Evolutionary conservation across 169 alveolate genomes (phyloP).

Genomic region (Eimeria tenella): DNA sequence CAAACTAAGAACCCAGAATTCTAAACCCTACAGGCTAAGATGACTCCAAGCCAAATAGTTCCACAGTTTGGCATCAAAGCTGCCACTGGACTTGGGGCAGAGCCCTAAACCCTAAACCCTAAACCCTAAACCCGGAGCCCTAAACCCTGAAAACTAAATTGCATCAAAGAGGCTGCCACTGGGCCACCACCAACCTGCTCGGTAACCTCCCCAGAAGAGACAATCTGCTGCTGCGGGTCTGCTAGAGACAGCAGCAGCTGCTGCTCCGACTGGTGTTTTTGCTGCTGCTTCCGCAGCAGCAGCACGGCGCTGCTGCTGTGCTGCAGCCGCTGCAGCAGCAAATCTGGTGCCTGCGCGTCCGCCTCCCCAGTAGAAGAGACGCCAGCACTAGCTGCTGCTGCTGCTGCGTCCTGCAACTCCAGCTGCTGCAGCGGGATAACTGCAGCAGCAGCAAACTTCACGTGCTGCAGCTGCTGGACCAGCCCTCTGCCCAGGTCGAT

Average conservation of each 20-base stretch:
- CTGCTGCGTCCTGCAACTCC: constrained; percentile 39
- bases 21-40: background rate
- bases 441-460: constrained; percentile 78
- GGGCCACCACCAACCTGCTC: background rate
- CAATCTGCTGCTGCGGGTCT: constrained; percentile 3
- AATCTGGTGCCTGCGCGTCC: background rate
- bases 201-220: background rate
- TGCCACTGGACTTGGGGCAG: background rate
- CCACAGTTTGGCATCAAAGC: no score
- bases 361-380: background rate
- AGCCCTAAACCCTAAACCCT: background rate
- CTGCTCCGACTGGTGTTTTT: background rate
- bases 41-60: background rate
- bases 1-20: background rate
- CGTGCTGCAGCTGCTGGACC: constrained; percentile 38
- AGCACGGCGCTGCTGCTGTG: constrained; percentile 30
- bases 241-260: background rate
- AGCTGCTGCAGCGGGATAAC: constrained; percentile 80
- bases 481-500: constrained; percentile 48
- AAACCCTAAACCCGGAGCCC: background rate
- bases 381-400: constrained; percentile 16
- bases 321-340: background rate
- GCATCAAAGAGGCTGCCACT: background rate
- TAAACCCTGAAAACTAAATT: background rate
- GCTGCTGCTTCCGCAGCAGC: constrained; percentile 16